Base-by-base conservation (phyloP, 305 asterid species). In the Solanum hybrid region DNA sequence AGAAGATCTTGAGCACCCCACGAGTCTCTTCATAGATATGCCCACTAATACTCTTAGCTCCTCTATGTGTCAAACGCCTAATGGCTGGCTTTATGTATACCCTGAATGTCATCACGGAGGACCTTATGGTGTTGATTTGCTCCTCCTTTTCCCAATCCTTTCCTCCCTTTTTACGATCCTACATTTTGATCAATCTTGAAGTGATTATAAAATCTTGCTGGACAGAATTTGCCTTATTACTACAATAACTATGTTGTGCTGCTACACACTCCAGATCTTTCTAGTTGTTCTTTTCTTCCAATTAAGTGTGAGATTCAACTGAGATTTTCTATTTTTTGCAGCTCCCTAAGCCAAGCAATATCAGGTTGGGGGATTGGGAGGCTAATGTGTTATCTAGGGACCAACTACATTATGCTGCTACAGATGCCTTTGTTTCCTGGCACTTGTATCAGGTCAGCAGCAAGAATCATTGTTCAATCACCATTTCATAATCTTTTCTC, bases 281-380 rank as follows among this genome's bases (percentile, higher is more conserved):
- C 33, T 0, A 39, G 86, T 64, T 42, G 1, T 78, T 51, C 36
- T 40, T 86, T 73, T 42, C 39, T 24, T 40, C 42, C 86, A 29
- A 24, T 67, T 40, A 35, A 79, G 5, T 57, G 34, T 74, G 80
- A 83, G 89, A 75, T 81, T 90, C 90, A 46, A 92, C 86, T 37
- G 79, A 87, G 39, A 40, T 73, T 81, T 61, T 90, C 88, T 78
- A 82, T 86, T 87, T 91, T 33, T 83, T 92, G 95, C 92, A 97
- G 99, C 97, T 97, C 89, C 99, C 98, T 34, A 97, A 97, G 91
- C 98, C 98, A 87, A 93, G 89, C 37, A 92, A 84, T 69, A 93
- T 96, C 89, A 93, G 98, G 92, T 91, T 94, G 81, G 99, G 99
- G 81, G 96, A 97, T 91, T 97, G 99, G 99, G 99, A 97, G 94